phyloP scores from a whole-genome alignment of 2,329 filamentous ascomycete genomes.

The Aspergillus quadricinctus region DNA sequence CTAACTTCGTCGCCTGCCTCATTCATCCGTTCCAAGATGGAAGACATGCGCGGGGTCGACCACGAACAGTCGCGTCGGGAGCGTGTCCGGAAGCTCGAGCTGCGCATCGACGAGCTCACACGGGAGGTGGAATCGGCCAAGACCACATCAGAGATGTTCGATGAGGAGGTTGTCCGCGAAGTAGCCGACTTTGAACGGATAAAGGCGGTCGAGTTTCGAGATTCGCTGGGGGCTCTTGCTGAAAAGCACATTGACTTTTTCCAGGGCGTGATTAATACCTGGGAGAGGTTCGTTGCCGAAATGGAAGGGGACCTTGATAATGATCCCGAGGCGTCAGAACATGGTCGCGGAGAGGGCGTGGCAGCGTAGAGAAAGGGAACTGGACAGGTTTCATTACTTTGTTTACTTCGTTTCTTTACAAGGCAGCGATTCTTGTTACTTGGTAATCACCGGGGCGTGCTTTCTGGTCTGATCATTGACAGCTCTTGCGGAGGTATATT shows the following conservation, averaged over 20 bases:
- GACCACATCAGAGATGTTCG: constrained; percentile 84
- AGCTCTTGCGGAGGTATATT: background rate
- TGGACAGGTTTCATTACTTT: background rate
- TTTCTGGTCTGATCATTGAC: background rate
- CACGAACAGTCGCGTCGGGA: constrained; percentile 89
- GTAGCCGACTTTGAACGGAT: constrained; percentile 93
- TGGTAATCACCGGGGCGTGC: background rate
- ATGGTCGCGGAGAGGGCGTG: constrained; percentile 17
- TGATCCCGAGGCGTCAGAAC: constrained; percentile 16
- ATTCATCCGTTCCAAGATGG: constrained; percentile 89
- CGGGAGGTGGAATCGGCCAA: constrained; percentile 84
- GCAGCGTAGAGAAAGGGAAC: background rate
- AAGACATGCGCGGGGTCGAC: constrained; percentile 94
- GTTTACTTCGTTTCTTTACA: background rate
- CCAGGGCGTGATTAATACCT: constrained; percentile 69
- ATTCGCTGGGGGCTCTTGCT: constrained; percentile 76
- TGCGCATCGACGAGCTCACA: constrained; percentile 88
- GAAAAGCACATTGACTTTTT: constrained; percentile 88
- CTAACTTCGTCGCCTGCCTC: constrained; percentile 66
- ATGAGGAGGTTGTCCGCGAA: constrained; percentile 92
- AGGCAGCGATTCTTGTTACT: background rate
- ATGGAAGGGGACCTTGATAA: constrained; percentile 63
- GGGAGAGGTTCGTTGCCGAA: constrained; percentile 85
- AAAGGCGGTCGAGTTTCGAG: constrained; percentile 88
- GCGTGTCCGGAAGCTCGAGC: constrained; percentile 80